phyloP scores from a whole-genome alignment of 1,284 basidiomycete species.

The Sporisorium sorghi region DNA sequence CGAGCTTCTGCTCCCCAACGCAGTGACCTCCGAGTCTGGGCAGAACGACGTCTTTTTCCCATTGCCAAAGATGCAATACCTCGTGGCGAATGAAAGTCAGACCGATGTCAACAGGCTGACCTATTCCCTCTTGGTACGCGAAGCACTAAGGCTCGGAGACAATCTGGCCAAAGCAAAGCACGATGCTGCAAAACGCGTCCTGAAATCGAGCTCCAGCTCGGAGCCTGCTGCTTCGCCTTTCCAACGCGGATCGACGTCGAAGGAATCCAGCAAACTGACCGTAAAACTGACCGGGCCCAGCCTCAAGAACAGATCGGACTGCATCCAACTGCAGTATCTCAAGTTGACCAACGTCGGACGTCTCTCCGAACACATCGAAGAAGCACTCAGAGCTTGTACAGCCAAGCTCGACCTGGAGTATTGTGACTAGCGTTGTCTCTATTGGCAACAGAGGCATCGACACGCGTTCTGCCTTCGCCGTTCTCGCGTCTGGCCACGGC shows the following conservation, averaged over 20 bases:
- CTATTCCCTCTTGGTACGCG: not conserved
- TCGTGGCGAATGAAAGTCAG: not conserved
- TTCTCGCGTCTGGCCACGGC: not conserved
- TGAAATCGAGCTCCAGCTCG: not conserved
- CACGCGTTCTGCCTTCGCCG: not conserved
- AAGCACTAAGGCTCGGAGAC: not conserved
- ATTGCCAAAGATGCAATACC: not conserved
- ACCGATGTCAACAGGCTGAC: not conserved
- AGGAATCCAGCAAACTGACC: not conserved
- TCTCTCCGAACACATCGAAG: not conserved
- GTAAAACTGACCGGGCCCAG: not conserved
- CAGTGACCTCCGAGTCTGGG: not conserved
- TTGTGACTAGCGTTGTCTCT: not conserved
- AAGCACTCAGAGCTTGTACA: not conserved
- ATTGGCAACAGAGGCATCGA: not conserved
- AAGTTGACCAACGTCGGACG: not conserved
- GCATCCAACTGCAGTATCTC: not conserved
- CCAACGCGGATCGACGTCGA: not conserved
- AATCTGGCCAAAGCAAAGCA: not conserved
- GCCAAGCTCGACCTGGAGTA: not conserved
- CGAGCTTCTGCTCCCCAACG: not conserved
- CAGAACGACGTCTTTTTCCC: not conserved
- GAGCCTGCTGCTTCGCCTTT: slow-evolving; percentile 1
- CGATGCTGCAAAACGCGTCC: not conserved
- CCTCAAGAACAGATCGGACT: not conserved